Percentiles rank a stretch among this genome's conserved stretches.
Evolutionary conservation across 306 rosid genomes (phyloP).

Genomic region (Hippophae gyantsensis): DNA sequence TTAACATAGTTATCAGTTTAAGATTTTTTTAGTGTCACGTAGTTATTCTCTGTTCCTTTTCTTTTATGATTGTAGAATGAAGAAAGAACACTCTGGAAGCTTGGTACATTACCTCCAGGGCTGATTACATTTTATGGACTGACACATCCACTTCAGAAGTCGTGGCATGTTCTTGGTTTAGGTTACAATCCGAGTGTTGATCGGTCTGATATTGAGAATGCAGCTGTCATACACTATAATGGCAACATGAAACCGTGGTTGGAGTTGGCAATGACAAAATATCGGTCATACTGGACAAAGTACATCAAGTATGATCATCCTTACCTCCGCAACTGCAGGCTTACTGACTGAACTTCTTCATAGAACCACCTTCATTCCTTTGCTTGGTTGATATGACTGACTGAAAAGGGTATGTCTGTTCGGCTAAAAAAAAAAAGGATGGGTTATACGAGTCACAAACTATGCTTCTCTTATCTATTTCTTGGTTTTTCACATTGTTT

Average conservation of each 20-base stretch:
- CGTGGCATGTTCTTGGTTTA: slow-evolving; percentile 98
- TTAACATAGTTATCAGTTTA: neutral
- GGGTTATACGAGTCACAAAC: slow-evolving; percentile 3
- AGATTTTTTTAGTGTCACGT: neutral
- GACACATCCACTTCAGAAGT: slow-evolving; percentile 71
- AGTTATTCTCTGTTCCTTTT: slow-evolving; percentile 11
- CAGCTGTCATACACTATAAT: slow-evolving; percentile 87
- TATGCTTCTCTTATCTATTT: neutral
- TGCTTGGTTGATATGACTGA: slow-evolving; percentile 19
- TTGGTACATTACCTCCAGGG: slow-evolving; percentile 92
- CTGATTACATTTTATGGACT: slow-evolving; percentile 84
- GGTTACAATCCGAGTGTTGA: slow-evolving; percentile 86
- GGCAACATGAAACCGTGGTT: slow-evolving; percentile 99
- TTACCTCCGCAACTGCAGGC: slow-evolving; percentile 57
- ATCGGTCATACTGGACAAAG: slow-evolving; percentile 74
- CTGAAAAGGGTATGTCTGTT: slow-evolving; percentile 20
- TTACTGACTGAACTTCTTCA: slow-evolving; percentile 30
- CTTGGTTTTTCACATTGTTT: slow-evolving; percentile 32
- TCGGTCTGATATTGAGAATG: slow-evolving; percentile 50
- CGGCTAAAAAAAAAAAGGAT: slow-evolving; percentile 16
- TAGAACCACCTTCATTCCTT: slow-evolving; percentile 1
- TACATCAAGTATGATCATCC: slow-evolving; percentile 69
- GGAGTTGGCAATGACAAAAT: slow-evolving; percentile 82
- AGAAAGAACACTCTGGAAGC: slow-evolving; percentile 89
- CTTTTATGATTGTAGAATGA: slow-evolving; percentile 52